A percentile compares a stretch with the other conserved stretches of the same genome.
These are phyloP conservation scores for Lepidium sativum DNA, from an alignment of 345 rosid genomes.

Conservation along the genomic window DNA sequence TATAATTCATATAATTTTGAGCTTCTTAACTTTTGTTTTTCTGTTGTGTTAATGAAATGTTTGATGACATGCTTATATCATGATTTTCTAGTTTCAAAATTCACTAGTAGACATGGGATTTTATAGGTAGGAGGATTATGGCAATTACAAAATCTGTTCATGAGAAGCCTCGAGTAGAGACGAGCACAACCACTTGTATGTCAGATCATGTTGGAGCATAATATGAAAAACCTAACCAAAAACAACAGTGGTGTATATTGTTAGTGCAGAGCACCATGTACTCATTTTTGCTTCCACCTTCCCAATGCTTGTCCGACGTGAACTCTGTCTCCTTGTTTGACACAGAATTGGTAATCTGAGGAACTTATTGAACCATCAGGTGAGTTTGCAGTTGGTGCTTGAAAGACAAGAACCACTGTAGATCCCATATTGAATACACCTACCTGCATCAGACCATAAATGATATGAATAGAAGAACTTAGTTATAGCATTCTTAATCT, in stretches of 20 bases:
- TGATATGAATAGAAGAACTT: background rate
- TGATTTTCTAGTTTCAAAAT: background rate
- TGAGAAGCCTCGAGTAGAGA: slow-evolving; percentile 3
- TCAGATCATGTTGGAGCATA: background rate
- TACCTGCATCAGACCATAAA: slow-evolving; percentile 35
- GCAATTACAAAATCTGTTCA: background rate
- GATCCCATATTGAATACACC: slow-evolving; percentile 94
- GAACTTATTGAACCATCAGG: slow-evolving; percentile 25
- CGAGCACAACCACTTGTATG: background rate
- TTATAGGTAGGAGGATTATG: background rate
- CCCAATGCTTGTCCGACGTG: slow-evolving; percentile 77
- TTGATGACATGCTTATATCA: background rate
- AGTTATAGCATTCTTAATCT: background rate
- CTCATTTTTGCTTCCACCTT: slow-evolving; percentile 44
- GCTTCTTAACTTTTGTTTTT: background rate
- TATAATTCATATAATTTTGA: background rate
- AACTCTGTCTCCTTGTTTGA: slow-evolving; percentile 58
- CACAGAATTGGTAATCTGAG: slow-evolving; percentile 51
- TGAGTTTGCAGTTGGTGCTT: slow-evolving; percentile 55
- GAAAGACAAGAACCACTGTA: slow-evolving; percentile 84
- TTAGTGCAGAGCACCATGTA: background rate
- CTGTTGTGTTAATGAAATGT: background rate
- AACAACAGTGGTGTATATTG: background rate
- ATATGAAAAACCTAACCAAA: background rate
- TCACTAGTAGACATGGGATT: background rate